These are phyloP conservation scores for Deuterostichococcus epilithicus DNA, from an alignment of 139 green algal genomes.

Conservation along the genomic window DNA sequence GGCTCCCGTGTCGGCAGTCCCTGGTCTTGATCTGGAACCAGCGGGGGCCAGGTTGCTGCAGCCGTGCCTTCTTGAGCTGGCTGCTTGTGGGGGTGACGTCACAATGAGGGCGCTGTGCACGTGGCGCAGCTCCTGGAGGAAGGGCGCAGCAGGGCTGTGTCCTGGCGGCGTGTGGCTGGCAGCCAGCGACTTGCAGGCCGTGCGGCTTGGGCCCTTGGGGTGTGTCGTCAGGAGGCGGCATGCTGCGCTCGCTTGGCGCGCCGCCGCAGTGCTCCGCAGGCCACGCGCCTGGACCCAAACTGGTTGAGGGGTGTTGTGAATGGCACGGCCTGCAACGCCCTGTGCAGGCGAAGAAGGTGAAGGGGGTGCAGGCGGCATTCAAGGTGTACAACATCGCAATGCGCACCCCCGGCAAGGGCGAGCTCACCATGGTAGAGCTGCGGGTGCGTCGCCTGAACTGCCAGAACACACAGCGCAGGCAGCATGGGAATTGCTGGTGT, in stretches of 20 bases:
- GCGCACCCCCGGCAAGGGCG: constrained; percentile 17
- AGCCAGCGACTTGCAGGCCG: too few relatives aligned
- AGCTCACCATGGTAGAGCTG: constrained; percentile 21
- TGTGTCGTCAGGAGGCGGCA: too few relatives aligned
- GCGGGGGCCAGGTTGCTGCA: background rate
- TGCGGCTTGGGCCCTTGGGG: too few relatives aligned
- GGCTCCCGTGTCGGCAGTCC: background rate
- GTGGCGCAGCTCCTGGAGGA: background rate
- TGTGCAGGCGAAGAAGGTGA: constrained; percentile 22
- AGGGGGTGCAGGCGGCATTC: constrained; percentile 6
- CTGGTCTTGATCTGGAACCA: background rate
- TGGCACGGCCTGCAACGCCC: background rate
- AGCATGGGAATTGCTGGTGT: background rate
- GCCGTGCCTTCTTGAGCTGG: background rate
- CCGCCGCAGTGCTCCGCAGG: background rate
- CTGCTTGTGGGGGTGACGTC: background rate
- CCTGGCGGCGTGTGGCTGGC: too few relatives aligned
- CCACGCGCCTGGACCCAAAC: background rate
- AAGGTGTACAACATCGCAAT: constrained; percentile 22
- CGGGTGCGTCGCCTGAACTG: too few relatives aligned
- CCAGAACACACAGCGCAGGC: background rate
- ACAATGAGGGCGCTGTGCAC: background rate
- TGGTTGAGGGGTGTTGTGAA: background rate
- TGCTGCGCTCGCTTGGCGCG: background rate
- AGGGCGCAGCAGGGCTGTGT: too few relatives aligned